phyloP scores from a whole-genome alignment of 208 protist genomes.

The Crithidia sp. region DNA sequence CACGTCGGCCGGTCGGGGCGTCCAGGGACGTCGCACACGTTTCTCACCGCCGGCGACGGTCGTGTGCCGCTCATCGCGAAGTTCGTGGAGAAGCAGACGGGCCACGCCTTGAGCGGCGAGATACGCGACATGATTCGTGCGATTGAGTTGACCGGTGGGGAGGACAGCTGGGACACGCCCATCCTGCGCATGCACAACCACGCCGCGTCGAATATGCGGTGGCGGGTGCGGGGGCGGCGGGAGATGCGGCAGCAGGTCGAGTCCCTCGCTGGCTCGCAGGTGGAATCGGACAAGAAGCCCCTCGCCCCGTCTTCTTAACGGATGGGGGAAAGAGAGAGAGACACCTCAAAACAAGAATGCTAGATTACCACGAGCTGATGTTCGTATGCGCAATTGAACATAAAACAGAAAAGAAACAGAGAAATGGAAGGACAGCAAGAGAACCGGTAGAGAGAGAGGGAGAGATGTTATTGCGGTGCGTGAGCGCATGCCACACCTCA shows the following conservation, averaged over 20 bases:
- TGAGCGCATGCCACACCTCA: neutral
- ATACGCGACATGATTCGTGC: slow-evolving; percentile 28
- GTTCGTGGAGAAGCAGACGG: slow-evolving; percentile 61
- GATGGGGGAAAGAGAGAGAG: too few species aligned
- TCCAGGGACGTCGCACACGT: slow-evolving; percentile 91
- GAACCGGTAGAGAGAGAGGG: too few species aligned
- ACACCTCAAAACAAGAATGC: too few species aligned
- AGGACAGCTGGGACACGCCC: slow-evolving; percentile 50
- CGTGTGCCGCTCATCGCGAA: slow-evolving; percentile 56
- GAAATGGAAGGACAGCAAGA: too few species aligned
- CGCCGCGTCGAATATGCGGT: slow-evolving; percentile 27
- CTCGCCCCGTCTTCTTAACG: neutral
- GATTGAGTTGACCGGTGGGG: slow-evolving; percentile 30
- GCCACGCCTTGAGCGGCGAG: slow-evolving; percentile 36
- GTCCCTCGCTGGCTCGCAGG: slow-evolving; percentile 12
- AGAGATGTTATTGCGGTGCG: neutral
- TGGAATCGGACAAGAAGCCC: slow-evolving; percentile 19
- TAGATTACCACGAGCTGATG: too few species aligned
- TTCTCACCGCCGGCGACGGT: slow-evolving; percentile 84
- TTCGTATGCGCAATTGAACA: too few species aligned
- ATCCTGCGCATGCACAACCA: slow-evolving; percentile 24
- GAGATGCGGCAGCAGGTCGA: slow-evolving; percentile 39
- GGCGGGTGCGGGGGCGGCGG: slow-evolving; percentile 44
- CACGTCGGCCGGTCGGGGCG: slow-evolving; percentile 97
- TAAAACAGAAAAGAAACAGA: too few species aligned